Percentiles rank a stretch among this genome's conserved stretches.
These are phyloP conservation scores for Otatea glauca DNA, from an alignment of 176 grass and related monocot genomes.

Conservation along the genomic window DNA sequence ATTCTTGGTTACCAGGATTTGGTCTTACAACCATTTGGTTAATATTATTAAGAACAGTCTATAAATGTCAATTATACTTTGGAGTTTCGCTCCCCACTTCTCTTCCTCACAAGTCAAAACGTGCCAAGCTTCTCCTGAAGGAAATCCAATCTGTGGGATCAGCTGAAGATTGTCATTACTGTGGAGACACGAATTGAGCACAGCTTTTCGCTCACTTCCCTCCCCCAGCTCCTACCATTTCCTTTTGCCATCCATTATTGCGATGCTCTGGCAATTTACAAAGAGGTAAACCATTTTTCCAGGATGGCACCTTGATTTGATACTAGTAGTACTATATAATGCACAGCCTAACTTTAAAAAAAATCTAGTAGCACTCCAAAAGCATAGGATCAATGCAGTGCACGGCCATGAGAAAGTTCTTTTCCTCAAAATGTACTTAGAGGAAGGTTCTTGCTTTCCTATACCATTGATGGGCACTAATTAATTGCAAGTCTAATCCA, in stretches of 20 bases:
- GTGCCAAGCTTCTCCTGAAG: constrained; percentile 5
- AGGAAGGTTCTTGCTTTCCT: constrained; percentile 26
- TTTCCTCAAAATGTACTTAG: constrained; percentile 31
- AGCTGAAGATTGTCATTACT: not conserved
- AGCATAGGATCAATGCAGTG: not conserved
- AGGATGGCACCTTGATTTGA: constrained; percentile 1
- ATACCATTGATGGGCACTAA: not conserved
- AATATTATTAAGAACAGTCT: no score
- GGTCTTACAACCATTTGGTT: no score
- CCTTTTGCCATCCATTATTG: constrained; percentile 7
- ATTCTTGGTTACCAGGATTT: no score
- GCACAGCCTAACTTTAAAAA: not conserved
- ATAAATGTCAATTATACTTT: no score
- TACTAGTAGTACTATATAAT: not conserved
- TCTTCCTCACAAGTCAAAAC: not conserved
- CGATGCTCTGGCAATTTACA: not conserved
- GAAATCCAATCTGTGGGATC: constrained; percentile 3
- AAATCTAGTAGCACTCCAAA: not conserved
- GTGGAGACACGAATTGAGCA: not conserved
- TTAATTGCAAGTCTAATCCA: not conserved
- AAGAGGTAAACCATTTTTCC: not conserved
- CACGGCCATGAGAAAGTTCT: not conserved
- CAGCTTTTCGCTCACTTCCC: constrained; percentile 17
- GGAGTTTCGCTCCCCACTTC: not conserved
- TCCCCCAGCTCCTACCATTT: constrained; percentile 3